A percentile compares a stretch with the other conserved stretches of the same genome.
Evolutionary conservation across 164 flowering plant genomes (phyloP).

Genomic region (Berberis vulgaris): DNA sequence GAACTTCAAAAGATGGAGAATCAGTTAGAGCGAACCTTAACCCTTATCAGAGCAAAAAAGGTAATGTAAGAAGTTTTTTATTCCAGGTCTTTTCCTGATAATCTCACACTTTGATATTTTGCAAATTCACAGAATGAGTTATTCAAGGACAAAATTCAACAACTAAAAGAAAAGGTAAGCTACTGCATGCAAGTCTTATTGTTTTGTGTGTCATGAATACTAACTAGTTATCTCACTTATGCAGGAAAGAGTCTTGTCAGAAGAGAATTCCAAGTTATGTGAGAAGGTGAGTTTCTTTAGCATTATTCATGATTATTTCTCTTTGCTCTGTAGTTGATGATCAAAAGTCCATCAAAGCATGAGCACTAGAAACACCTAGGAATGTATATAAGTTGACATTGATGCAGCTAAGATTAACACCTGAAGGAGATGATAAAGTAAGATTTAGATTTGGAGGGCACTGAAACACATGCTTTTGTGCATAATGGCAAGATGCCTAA

Average conservation of each 20-base stretch:
- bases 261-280: conserved; percentile 52
- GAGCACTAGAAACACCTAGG: no score
- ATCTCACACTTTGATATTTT: not conserved
- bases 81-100: not conserved
- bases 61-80: conserved; percentile 16
- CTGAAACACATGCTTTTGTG: no score
- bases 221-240: not conserved
- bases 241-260: conserved; percentile 55
- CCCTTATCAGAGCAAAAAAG: conserved; percentile 57
- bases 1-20: conserved; percentile 63
- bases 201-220: not conserved
- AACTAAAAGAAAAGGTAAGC: conserved; percentile 57
- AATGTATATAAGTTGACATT: no score
- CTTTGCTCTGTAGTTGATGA: no score
- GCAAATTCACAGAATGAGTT: conserved; percentile 43
- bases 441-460: no score
- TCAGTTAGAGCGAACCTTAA: conserved; percentile 59
- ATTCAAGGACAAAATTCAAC: conserved; percentile 50
- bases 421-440: no score
- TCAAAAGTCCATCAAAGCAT: no score
- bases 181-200: not conserved
- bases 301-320: not conserved
- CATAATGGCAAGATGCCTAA: no score
- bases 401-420: no score
- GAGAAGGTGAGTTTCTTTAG: conserved; percentile 42